phyloP scores from a whole-genome alignment of 768 basidiomycete species.

The Lactarius evosmus region DNA sequence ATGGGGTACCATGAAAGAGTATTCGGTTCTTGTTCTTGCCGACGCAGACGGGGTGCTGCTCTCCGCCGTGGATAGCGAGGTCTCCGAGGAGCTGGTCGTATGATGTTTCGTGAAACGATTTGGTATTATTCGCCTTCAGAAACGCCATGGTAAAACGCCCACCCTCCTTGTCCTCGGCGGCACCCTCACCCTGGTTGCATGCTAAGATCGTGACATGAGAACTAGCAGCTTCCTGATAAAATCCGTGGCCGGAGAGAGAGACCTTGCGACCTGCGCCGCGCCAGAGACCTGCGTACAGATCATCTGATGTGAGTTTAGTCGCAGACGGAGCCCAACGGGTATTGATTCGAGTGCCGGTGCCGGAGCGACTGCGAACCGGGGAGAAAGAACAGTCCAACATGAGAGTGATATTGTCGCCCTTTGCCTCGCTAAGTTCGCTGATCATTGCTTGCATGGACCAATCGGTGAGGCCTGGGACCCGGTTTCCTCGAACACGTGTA shows the following conservation, averaged over 20 bases:
- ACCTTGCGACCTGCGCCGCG: slow-evolving; percentile 44
- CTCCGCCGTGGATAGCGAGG: slow-evolving; percentile 40
- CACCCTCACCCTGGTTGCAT: slow-evolving; percentile 51
- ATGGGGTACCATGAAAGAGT: slow-evolving; percentile 56
- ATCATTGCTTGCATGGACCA: slow-evolving; percentile 62
- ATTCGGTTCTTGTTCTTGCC: slow-evolving; percentile 49
- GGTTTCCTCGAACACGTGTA: slow-evolving; percentile 43
- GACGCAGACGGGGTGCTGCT: slow-evolving; percentile 50
- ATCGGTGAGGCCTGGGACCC: slow-evolving; percentile 63
- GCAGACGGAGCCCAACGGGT: slow-evolving; percentile 58
- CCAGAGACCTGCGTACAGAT: slow-evolving; percentile 58
- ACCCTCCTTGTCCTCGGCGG: slow-evolving; percentile 59
- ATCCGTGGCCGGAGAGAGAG: slow-evolving; percentile 39
- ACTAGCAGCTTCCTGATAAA: slow-evolving; percentile 41
- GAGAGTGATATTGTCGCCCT: slow-evolving; percentile 68
- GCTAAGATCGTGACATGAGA: slow-evolving; percentile 58
- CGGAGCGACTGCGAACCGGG: slow-evolving; percentile 38
- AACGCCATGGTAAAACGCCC: slow-evolving; percentile 60
- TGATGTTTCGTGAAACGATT: slow-evolving; percentile 53
- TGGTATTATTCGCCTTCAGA: slow-evolving; percentile 43
- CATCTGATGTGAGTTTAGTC: slow-evolving; percentile 49
- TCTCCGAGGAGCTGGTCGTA: slow-evolving; percentile 48
- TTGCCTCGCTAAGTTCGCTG: slow-evolving; percentile 49
- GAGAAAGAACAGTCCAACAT: slow-evolving; percentile 66
- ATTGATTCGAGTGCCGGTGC: slow-evolving; percentile 44